These are phyloP conservation scores for Quercus phellos DNA, from an alignment of 331 rosid genomes.

Conservation along the genomic window DNA sequence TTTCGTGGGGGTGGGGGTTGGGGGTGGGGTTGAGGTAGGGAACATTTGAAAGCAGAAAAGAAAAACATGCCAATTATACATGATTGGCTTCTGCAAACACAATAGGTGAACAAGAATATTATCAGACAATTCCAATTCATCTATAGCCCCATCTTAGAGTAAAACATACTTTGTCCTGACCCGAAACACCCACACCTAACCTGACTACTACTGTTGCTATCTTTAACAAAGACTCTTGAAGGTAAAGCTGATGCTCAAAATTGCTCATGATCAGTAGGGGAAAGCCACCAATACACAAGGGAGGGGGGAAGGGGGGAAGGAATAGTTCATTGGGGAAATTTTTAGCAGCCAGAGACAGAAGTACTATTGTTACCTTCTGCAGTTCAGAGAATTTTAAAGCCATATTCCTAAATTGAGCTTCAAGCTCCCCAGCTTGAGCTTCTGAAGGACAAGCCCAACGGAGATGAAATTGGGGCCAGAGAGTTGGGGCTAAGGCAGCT, in stretches of 20 bases:
- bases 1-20: not conserved
- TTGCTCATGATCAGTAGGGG: not conserved
- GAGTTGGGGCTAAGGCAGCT: slow-evolving; percentile 88
- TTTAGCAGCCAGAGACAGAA: not conserved
- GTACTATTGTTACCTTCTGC: slow-evolving; percentile 58
- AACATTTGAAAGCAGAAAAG: slow-evolving; percentile 7
- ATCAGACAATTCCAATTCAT: not conserved
- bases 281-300: not conserved
- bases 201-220: not conserved
- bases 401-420: slow-evolving; percentile 64
- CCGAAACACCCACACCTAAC: not conserved
- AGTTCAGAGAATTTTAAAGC: slow-evolving; percentile 49
- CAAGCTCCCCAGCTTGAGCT: slow-evolving; percentile 73
- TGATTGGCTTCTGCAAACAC: not conserved
- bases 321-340: not conserved
- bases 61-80: too few species aligned
- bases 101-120: not conserved
- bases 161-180: not conserved
- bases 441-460: slow-evolving; percentile 93
- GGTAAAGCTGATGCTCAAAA: not conserved
- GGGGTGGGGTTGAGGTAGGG: not conserved
- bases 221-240: not conserved
- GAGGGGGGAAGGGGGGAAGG: not conserved
- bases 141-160: not conserved
- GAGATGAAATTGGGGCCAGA: slow-evolving; percentile 94